A percentile compares a stretch with the other conserved stretches of the same genome.
These are phyloP conservation scores for Phytophthora sp. DNA, from an alignment of 352 stramenopile genomes.

Conservation along the genomic window DNA sequence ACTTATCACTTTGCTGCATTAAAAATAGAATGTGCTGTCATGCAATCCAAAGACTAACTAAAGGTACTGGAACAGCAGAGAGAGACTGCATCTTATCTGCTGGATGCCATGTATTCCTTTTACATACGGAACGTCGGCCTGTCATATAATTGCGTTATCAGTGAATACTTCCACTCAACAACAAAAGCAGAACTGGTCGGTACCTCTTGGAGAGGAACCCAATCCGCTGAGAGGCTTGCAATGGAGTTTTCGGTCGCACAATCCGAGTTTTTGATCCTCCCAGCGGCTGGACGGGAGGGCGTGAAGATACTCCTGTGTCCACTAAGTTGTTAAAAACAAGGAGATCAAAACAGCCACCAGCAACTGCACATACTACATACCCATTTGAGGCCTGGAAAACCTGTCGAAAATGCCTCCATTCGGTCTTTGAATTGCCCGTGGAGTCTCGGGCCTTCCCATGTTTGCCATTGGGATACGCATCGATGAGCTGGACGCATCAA, in stretches of 20 bases:
- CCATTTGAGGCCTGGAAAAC: conserved; percentile 68
- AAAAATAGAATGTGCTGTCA: conserved; percentile 21
- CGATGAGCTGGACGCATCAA: conserved; percentile 19
- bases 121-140: conserved; percentile 47
- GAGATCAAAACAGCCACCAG: background rate
- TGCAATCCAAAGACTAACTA: conserved; percentile 7
- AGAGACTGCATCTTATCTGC: background rate
- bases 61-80: background rate
- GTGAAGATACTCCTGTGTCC: conserved; percentile 23
- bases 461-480: conserved; percentile 39
- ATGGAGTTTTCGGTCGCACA: conserved; percentile 72
- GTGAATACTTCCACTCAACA: background rate
- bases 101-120: background rate
- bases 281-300: conserved; percentile 48
- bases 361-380: conserved; percentile 30
- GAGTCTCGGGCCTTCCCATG: conserved; percentile 47
- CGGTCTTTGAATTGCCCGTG: conserved; percentile 55
- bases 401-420: conserved; percentile 65
- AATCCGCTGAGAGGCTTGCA: conserved; percentile 64
- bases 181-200: background rate
- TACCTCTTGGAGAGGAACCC: conserved; percentile 74
- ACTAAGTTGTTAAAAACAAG: conserved; percentile 1
- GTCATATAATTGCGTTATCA: background rate
- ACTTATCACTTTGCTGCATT: conserved; percentile 7
- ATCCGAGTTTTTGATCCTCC: conserved; percentile 54